These are phyloP conservation scores for Phlegmacium glaucopus DNA, from an alignment of 768 basidiomycete genomes.

Conservation along the genomic window DNA sequence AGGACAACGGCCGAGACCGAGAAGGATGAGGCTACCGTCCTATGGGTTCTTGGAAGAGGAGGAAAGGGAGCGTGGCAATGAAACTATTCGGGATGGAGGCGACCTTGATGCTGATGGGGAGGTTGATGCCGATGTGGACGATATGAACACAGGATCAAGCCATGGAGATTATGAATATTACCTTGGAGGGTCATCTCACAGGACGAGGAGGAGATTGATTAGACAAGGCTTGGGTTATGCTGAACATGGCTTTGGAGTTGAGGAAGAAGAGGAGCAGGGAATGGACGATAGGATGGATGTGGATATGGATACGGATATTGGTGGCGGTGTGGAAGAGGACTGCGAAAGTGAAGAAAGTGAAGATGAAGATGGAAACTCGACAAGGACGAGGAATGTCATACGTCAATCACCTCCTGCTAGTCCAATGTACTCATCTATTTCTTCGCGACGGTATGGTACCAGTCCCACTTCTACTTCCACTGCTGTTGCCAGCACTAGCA, in stretches of 20 bases:
- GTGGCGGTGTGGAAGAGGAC: constrained; percentile 5
- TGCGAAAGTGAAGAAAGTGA: constrained; percentile 1
- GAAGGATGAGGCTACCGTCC: too few relatives aligned
- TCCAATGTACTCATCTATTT: constrained; percentile 3
- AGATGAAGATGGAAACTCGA: constrained; percentile 8
- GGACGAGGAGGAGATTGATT: constrained; percentile 1
- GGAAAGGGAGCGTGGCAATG: too few relatives aligned
- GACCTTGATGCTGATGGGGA: constrained; percentile 9
- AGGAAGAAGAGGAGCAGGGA: constrained; percentile 18
- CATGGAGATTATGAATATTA: constrained; percentile 28
- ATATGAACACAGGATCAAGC: constrained; percentile 27
- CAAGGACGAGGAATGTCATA: constrained; percentile 8
- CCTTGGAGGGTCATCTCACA: constrained; percentile 8
- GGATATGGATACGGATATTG: constrained; percentile 5
- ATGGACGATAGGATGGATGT: constrained; percentile 12
- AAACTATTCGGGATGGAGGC: too few relatives aligned
- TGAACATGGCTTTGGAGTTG: constrained; percentile 1
- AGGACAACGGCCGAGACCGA: neutral
- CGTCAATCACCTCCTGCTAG: neutral
- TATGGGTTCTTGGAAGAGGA: too few relatives aligned
- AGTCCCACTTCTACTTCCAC: neutral
- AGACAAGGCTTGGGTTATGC: constrained; percentile 35
- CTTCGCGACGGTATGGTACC: neutral
- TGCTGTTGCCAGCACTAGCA: neutral
- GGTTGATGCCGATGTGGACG: constrained; percentile 8